Percentiles rank a stretch among this genome's conserved stretches.
Conservation (phyloP, 305 asterid species). For the Rubia balearica region DNA sequence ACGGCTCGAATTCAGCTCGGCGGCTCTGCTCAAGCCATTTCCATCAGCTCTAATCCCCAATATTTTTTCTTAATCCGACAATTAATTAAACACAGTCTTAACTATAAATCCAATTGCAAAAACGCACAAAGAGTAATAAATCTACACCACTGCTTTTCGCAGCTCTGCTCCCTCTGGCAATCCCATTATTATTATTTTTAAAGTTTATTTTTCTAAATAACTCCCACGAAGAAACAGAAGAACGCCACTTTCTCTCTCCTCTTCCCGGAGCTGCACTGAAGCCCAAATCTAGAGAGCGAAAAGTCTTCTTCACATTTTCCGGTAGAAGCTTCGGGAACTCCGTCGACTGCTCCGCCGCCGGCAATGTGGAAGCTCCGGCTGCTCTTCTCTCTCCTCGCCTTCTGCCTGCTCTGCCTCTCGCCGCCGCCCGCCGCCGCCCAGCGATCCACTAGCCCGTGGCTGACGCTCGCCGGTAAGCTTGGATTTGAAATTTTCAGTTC, state of each 20-base stretch:
- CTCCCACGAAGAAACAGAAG: not conserved
- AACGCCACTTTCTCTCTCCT: conserved; percentile 3
- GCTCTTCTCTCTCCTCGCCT: conserved; percentile 21
- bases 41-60: not conserved
- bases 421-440: conserved; percentile 39
- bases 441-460: conserved; percentile 45
- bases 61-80: not conserved
- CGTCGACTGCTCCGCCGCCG: conserved; percentile 21
- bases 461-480: conserved; percentile 40
- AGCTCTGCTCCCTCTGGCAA: conserved; percentile 4
- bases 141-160: not conserved
- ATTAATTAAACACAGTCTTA: not conserved
- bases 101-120: not conserved
- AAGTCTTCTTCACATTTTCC: conserved; percentile 13
- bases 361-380: conserved; percentile 64
- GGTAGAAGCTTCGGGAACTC: not conserved
- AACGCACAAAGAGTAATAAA: not conserved
- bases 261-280: not conserved
- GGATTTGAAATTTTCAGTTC: not conserved
- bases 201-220: not conserved
- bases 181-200: not conserved
- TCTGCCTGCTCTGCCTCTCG: conserved; percentile 29
- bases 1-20: not conserved
- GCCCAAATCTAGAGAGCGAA: conserved; percentile 14
- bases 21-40: not conserved